Conservation (phyloP, 2,329 filamentous ascomycete genomes). For the Phaeosphaeriaceae sp. region DNA sequence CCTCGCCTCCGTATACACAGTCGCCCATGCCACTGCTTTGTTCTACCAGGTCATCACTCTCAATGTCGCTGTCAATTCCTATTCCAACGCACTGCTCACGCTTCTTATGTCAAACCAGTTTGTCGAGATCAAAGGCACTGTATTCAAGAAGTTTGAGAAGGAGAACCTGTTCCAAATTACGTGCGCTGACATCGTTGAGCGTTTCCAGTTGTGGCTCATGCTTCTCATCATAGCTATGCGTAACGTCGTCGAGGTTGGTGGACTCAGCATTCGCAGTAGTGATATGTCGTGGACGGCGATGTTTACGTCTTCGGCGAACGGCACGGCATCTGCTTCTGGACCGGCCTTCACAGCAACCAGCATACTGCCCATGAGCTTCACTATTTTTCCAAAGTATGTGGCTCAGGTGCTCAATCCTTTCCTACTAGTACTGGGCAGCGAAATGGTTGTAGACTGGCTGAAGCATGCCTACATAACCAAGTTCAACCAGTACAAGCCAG, state of each 20-base stretch:
- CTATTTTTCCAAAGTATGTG: constrained; percentile 82
- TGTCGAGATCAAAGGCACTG: constrained; percentile 97
- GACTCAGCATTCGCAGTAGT: constrained; percentile 65
- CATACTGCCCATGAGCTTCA: constrained; percentile 90
- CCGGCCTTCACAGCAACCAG: constrained; percentile 69
- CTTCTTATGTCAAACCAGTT: constrained; percentile 97
- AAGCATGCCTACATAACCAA: constrained; percentile 99
- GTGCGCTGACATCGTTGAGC: constrained; percentile 94
- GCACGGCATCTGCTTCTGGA: constrained; percentile 50
- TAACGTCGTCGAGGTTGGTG: constrained; percentile 94
- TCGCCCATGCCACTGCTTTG: constrained; percentile 82
- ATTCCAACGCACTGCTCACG: constrained; percentile 93
- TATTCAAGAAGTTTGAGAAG: constrained; percentile 99
- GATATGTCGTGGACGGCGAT: constrained; percentile 38
- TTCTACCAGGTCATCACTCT: constrained; percentile 98
- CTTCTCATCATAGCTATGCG: constrained; percentile 93
- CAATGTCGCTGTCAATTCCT: constrained; percentile 98
- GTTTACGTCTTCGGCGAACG: constrained; percentile 50
- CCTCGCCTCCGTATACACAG: constrained; percentile 85
- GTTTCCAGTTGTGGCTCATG: constrained; percentile 98
- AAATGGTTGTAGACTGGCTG: constrained; percentile 95
- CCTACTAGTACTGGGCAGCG: constrained; percentile 89
- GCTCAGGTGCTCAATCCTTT: constrained; percentile 93
- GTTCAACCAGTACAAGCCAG: constrained; percentile 95
- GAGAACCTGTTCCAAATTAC: constrained; percentile 97